A percentile compares a stretch with the other conserved stretches of the same genome.
phyloP scores from a whole-genome alignment of 2,329 filamentous ascomycete species.

The Emmonsiellopsis sp. region DNA sequence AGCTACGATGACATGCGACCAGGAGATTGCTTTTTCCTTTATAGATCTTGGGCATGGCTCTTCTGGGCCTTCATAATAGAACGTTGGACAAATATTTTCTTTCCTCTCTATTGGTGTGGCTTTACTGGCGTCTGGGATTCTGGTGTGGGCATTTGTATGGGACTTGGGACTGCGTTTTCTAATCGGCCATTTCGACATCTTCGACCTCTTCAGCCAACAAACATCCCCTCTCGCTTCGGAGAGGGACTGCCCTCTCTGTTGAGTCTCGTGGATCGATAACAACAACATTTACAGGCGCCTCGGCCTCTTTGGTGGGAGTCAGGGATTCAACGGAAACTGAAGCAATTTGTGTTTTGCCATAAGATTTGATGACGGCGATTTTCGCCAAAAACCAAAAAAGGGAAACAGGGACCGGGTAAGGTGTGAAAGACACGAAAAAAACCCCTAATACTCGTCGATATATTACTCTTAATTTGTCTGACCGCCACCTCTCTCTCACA shows the following conservation, averaged over 20 bases:
- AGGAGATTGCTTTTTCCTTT: slow-evolving; percentile 23
- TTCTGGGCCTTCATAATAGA: too few relatives aligned
- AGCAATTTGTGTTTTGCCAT: background rate
- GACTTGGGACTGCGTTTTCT: background rate
- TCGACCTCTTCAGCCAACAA: background rate
- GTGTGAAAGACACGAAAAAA: background rate
- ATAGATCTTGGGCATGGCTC: slow-evolving; percentile 1
- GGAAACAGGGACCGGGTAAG: background rate
- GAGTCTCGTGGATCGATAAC: background rate
- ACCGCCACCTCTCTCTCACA: slow-evolving; percentile 6
- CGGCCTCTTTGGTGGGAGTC: background rate
- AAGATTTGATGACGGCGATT: background rate
- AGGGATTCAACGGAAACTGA: background rate
- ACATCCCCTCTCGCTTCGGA: too few relatives aligned
- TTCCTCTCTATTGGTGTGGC: slow-evolving; percentile 1
- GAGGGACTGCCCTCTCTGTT: background rate
- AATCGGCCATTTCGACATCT: background rate
- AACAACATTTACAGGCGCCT: background rate
- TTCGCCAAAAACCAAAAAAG: background rate
- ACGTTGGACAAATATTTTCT: slow-evolving; percentile 1
- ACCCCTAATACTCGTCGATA: background rate
- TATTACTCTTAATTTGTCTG: background rate
- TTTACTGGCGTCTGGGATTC: background rate
- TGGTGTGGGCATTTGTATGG: background rate
- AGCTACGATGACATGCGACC: slow-evolving; percentile 31